These are phyloP conservation scores for Cordyceps pruinosa DNA, from an alignment of 2,329 filamentous ascomycete genomes.

Conservation along the genomic window DNA sequence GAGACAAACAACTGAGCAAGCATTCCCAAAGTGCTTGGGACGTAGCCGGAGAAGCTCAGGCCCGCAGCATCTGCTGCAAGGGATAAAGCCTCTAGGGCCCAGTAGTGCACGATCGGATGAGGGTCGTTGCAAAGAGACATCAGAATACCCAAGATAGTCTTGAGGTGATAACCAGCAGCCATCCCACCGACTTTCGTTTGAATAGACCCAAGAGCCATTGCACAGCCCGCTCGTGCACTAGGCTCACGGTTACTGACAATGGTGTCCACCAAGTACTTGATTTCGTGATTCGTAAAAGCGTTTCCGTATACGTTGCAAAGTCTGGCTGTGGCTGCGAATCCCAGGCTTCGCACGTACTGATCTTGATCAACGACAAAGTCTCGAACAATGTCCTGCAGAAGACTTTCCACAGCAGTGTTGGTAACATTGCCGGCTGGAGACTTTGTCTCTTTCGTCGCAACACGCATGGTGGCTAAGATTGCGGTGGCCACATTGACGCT, in stretches of 20 bases:
- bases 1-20: constrained; percentile 86
- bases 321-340: constrained; percentile 77
- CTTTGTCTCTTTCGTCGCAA: constrained; percentile 73
- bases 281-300: constrained; percentile 78
- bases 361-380: constrained; percentile 77
- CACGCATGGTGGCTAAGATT: constrained; percentile 71
- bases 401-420: constrained; percentile 68
- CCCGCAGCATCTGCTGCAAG: constrained; percentile 87
- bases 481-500: constrained; percentile 83
- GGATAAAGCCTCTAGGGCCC: constrained; percentile 84
- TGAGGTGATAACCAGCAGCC: constrained; percentile 92
- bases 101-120: constrained; percentile 91
- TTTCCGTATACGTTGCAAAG: constrained; percentile 82
- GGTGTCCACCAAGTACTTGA: constrained; percentile 87
- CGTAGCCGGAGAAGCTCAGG: constrained; percentile 83
- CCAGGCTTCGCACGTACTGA: constrained; percentile 76
- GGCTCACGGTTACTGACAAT: constrained; percentile 93
- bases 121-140: constrained; percentile 96
- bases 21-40: constrained; percentile 87
- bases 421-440: constrained; percentile 67
- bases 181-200: constrained; percentile 95
- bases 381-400: constrained; percentile 68
- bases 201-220: constrained; percentile 86
- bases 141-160: constrained; percentile 95
- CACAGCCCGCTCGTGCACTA: constrained; percentile 86